Evolutionary conservation across 306 rosid species (phyloP).

Genomic region (Cucurbita ficifolia): DNA sequence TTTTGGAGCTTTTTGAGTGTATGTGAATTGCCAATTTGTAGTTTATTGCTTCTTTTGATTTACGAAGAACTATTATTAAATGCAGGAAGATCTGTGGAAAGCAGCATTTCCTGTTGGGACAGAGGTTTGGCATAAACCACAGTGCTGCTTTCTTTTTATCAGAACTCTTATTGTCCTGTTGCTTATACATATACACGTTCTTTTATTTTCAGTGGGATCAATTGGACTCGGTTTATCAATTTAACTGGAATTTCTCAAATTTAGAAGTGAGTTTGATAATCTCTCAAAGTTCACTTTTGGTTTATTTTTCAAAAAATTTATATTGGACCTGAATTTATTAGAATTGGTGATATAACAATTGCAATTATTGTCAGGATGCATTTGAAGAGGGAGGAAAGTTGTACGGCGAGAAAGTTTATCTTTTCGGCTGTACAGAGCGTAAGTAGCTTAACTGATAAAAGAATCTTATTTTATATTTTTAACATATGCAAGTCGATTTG

Average conservation of each 20-base stretch:
- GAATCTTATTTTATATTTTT: not conserved
- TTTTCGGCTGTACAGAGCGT: constrained; percentile 74
- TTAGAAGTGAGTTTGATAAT: constrained; percentile 17
- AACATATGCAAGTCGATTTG: not conserved
- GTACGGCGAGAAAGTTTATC: constrained; percentile 53
- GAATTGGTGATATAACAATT: not conserved
- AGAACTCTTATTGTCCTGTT: not conserved
- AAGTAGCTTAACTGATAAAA: constrained; percentile 22
- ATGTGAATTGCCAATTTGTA: not conserved
- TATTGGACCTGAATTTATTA: not conserved
- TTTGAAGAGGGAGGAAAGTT: constrained; percentile 69
- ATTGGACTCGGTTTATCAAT: constrained; percentile 22
- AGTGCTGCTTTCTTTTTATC: not conserved
- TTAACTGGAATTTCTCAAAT: constrained; percentile 39
- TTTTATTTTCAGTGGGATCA: constrained; percentile 24
- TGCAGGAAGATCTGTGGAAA: constrained; percentile 37
- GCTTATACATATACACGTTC: not conserved
- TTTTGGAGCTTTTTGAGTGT: not conserved
- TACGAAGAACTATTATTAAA: not conserved
- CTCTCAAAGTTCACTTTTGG: not conserved
- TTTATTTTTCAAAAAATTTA: not conserved
- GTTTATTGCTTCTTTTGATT: not conserved
- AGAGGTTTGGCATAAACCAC: constrained; percentile 13
- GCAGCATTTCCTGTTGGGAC: constrained; percentile 37
- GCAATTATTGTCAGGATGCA: constrained; percentile 29